phyloP scores from a whole-genome alignment of 441 rosid genomes.

The Corymbia citriodora region DNA sequence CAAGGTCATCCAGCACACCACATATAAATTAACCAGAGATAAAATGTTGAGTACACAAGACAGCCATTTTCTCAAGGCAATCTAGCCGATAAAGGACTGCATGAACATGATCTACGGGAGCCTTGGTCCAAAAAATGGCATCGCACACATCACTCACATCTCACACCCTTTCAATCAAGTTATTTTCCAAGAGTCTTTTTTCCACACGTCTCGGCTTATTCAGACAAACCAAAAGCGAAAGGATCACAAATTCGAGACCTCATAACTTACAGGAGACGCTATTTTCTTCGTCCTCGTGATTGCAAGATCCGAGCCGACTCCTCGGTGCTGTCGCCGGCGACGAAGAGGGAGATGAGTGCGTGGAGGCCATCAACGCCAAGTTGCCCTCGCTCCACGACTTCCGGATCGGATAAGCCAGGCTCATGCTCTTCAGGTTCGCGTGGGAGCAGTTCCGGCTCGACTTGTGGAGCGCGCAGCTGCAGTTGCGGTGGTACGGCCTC shows the following conservation, averaged over 20 bases:
- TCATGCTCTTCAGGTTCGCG: background rate
- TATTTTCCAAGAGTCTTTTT: background rate
- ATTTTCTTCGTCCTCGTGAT: background rate
- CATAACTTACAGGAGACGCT: background rate
- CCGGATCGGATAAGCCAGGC: background rate
- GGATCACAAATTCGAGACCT: background rate
- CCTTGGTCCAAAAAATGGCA: background rate
- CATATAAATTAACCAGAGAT: background rate
- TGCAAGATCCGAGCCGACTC: background rate
- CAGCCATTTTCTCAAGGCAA: background rate
- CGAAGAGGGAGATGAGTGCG: background rate
- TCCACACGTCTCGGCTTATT: background rate
- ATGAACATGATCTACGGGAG: background rate
- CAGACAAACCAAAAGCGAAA: background rate
- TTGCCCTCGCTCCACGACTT: slow-evolving; percentile 7
- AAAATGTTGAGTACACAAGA: background rate
- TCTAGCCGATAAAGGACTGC: background rate
- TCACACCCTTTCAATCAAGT: background rate
- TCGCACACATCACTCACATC: background rate
- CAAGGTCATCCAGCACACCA: background rate
- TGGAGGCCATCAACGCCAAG: background rate
- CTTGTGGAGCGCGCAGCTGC: background rate
- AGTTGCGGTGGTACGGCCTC: slow-evolving; percentile 7
- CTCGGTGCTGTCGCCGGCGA: background rate
- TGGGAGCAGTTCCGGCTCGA: background rate